phyloP scores from a whole-genome alignment of 2,329 filamentous ascomycete species.

The Akanthomyces muscarius region DNA sequence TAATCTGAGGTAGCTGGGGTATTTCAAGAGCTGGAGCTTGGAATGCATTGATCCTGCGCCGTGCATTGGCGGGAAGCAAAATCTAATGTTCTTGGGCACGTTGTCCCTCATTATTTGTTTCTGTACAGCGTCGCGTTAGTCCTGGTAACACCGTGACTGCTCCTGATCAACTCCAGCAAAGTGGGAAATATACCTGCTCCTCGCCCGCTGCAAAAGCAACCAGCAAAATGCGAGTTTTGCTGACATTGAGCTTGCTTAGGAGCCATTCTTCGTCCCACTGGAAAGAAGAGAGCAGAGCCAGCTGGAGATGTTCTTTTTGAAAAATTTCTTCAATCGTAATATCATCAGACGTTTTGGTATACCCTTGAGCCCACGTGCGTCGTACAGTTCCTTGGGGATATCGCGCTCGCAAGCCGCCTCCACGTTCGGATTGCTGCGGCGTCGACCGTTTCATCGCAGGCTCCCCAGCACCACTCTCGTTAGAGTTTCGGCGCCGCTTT shows the following conservation, averaged over 20 bases:
- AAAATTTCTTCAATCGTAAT: slow-evolving; percentile 87
- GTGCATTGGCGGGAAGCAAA: slow-evolving; percentile 80
- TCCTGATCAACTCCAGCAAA: not conserved
- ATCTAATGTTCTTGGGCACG: slow-evolving; percentile 54
- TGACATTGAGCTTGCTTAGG: slow-evolving; percentile 62
- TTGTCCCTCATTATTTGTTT: slow-evolving; percentile 47
- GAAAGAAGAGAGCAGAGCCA: slow-evolving; percentile 82
- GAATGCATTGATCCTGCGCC: slow-evolving; percentile 81
- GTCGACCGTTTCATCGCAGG: not conserved
- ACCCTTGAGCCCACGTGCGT: slow-evolving; percentile 71
- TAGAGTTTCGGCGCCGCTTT: slow-evolving; percentile 43
- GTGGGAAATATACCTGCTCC: slow-evolving; percentile 40
- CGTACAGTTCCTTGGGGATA: slow-evolving; percentile 65
- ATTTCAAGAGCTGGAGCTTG: slow-evolving; percentile 88
- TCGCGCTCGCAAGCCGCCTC: slow-evolving; percentile 25
- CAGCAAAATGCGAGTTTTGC: slow-evolving; percentile 58
- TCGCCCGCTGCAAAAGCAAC: slow-evolving; percentile 53
- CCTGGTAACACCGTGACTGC: not conserved
- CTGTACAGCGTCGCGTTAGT: slow-evolving; percentile 28
- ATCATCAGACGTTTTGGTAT: slow-evolving; percentile 60
- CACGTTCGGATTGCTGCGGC: not conserved
- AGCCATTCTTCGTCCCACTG: slow-evolving; percentile 83
- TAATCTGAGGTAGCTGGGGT: slow-evolving; percentile 67
- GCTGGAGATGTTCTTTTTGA: slow-evolving; percentile 65
- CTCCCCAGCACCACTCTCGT: slow-evolving; percentile 2